These are phyloP conservation scores for Suhomyces sp. DNA, from an alignment of 805 yeast species.

Conservation along the genomic window DNA sequence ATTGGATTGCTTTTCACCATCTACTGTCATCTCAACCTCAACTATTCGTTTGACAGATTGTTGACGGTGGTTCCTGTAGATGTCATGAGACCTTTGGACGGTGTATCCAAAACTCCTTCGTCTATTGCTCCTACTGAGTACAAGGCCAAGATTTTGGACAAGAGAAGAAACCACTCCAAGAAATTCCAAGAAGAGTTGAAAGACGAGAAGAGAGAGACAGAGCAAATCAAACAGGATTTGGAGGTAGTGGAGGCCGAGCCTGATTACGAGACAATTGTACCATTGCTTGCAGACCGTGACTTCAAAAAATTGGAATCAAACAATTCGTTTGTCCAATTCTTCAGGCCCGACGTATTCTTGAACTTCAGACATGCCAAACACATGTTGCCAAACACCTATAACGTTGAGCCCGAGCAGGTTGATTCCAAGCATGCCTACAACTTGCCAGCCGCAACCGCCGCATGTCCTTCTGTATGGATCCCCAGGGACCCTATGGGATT, in stretches of 20 bases:
- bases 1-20: conserved; percentile 63
- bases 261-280: conserved; percentile 33
- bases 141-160: conserved; percentile 27
- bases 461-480: conserved; percentile 83
- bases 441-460: conserved; percentile 67
- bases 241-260: conserved; percentile 2
- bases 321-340: conserved; percentile 50
- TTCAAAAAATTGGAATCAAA: conserved; percentile 29
- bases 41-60: conserved; percentile 63
- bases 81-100: conserved; percentile 75
- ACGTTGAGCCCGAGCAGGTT: conserved; percentile 37
- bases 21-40: conserved; percentile 65
- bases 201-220: conserved; percentile 18
- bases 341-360: conserved; percentile 60
- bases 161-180: conserved; percentile 7
- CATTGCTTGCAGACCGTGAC: conserved; percentile 70
- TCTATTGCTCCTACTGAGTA: conserved; percentile 31
- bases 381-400: conserved; percentile 35
- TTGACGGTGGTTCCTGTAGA: conserved; percentile 61
- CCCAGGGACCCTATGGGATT: conserved; percentile 88
- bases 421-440: conserved; percentile 66
- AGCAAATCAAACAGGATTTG: conserved; percentile 17
- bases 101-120: conserved; percentile 61
- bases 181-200: conserved; percentile 4
- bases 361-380: conserved; percentile 37